Conservation (phyloP, 257 asterid genomes). For the Jacaranda copaia region DNA sequence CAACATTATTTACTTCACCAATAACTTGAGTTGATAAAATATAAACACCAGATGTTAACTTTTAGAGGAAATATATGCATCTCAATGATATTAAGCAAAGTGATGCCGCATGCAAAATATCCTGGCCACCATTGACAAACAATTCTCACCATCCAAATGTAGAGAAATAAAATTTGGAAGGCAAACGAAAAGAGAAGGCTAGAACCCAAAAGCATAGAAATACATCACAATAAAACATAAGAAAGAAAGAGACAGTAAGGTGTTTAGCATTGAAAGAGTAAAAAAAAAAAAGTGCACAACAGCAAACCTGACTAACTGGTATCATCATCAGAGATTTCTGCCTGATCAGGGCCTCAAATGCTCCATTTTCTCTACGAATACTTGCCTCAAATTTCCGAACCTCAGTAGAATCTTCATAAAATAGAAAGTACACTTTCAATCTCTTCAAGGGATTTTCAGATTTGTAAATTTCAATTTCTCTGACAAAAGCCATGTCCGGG, state of each 20-base stretch:
- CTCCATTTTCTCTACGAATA: constrained; percentile 86
- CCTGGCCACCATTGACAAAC: neutral
- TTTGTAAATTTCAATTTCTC: constrained; percentile 91
- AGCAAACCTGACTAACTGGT: constrained; percentile 80
- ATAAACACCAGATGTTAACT: neutral
- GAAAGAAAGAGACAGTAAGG: neutral
- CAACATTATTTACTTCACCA: neutral
- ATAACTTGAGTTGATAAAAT: neutral
- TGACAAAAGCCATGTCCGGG: constrained; percentile 88
- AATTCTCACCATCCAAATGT: constrained; percentile 12
- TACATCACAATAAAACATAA: neutral
- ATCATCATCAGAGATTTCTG: constrained; percentile 95
- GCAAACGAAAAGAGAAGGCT: neutral
- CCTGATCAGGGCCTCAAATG: constrained; percentile 93
- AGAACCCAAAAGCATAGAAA: constrained; percentile 22
- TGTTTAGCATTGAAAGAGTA: too few relatives aligned
- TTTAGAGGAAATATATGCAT: neutral
- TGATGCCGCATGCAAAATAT: neutral
- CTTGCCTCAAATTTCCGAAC: constrained; percentile 95
- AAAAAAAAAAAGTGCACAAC: neutral
- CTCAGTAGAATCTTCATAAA: constrained; percentile 94
- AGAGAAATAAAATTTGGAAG: constrained; percentile 10
- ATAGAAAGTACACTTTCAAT: constrained; percentile 86
- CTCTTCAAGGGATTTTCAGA: constrained; percentile 81
- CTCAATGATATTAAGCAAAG: constrained; percentile 16